Evolutionary conservation across 768 basidiomycete genomes (phyloP).

Genomic region (Galerina marginata): DNA sequence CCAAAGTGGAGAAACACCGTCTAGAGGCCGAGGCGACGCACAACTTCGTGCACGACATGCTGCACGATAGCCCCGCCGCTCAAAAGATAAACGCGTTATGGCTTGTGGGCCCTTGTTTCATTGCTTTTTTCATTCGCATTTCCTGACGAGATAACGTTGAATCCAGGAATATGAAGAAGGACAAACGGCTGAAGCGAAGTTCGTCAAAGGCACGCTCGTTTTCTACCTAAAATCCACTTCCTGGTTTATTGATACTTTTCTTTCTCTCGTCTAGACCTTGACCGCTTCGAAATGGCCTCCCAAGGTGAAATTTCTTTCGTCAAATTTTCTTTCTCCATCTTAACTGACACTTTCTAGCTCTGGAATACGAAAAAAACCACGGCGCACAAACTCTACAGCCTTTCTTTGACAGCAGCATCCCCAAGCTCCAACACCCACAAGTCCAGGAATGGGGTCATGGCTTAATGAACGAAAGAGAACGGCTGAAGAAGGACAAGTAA

Average conservation of each 20-base stretch:
- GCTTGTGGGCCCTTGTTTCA: slow-evolving; percentile 51
- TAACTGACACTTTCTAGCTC: slow-evolving; percentile 47
- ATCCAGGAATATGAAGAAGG: slow-evolving; percentile 84
- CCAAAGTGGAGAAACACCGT: slow-evolving; percentile 78
- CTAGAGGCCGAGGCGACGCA: slow-evolving; percentile 91
- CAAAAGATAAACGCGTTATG: slow-evolving; percentile 72
- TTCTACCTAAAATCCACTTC: background rate
- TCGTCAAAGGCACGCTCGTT: slow-evolving; percentile 75
- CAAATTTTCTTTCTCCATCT: background rate
- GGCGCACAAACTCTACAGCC: slow-evolving; percentile 57
- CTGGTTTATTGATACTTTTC: background rate
- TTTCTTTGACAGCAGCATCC: slow-evolving; percentile 85
- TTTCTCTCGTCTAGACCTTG: slow-evolving; percentile 63
- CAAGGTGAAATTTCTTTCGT: slow-evolving; percentile 57
- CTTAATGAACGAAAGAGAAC: slow-evolving; percentile 53
- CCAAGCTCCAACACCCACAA: slow-evolving; percentile 72
- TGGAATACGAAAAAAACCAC: slow-evolving; percentile 73
- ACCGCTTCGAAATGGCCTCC: slow-evolving; percentile 86
- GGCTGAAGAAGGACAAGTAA: slow-evolving; percentile 1
- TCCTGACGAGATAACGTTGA: background rate
- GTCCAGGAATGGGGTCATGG: slow-evolving; percentile 65
- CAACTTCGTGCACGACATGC: slow-evolving; percentile 87
- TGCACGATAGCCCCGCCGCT: slow-evolving; percentile 76
- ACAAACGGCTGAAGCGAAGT: slow-evolving; percentile 72
- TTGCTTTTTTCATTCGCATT: background rate